Base-by-base conservation (phyloP, 192 early-diverging fungal species). In the Pilobolus umbonatus region DNA sequence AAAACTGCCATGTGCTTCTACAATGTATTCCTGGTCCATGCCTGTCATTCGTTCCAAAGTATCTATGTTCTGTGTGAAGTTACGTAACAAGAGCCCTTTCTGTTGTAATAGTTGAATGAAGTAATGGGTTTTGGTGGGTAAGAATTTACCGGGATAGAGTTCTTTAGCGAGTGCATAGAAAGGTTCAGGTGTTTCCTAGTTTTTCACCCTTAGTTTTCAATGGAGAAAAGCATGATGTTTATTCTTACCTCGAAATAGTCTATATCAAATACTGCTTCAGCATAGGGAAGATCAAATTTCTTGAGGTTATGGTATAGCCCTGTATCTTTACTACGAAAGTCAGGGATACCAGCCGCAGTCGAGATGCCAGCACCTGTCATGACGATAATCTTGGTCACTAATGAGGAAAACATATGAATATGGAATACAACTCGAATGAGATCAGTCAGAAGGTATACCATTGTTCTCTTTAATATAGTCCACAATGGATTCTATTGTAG, bases 61-160 rank as follows among this genome's bases (percentile, higher is more conserved):
- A 75, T 99, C 96, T 56, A 99, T 96, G 65, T 99, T 99, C 68
- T 98, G 96, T 21, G 95, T 98, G 68, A 91, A 96, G 53, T 88
- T 86, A 26, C 94, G 74, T 25, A 87, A 74, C 12, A 98, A 77
- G 25, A 90, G 15, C 0, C 82, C 76, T 54, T 88, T 84, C 28
- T 89, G 67, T 15, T 75, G 80, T 28, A 98, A 64, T 34, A 94
- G 76, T 10, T 76, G 76, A 34, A 98, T 77, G 59, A 98, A 93
- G 57, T 94, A 91, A 60, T 98, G 96, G 6, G 83, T 84, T 47
- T 80, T 68, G 0, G 96, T 96, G 1, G 96, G 95, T 66, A 71
- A 56, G 51, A 77, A 89, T 56, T 81, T 79, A 17, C 86, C 91
- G 1, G 96, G 94, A 61, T 84, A 94, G 8, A 96, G 74, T 72